Conservation (phyloP, 2,329 filamentous ascomycete genomes). For the Talaromyces sp. region DNA sequence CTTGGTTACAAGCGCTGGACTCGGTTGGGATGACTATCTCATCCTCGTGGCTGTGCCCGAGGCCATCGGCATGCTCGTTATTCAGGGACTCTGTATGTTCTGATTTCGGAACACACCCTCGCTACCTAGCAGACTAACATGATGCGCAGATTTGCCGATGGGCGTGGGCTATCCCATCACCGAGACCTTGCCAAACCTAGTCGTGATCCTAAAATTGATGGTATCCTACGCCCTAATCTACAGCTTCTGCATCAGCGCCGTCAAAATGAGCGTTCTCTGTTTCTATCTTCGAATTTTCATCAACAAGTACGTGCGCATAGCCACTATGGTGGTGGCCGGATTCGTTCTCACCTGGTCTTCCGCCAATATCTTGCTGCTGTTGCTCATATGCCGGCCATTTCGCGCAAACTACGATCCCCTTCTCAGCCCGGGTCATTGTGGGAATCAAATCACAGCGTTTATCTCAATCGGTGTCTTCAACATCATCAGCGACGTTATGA, state of each 20-base stretch:
- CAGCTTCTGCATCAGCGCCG: neutral
- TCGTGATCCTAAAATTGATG: neutral
- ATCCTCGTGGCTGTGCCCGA: neutral
- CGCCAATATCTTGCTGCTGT: neutral
- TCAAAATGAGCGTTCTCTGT: neutral
- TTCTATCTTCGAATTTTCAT: neutral
- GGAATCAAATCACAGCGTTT: neutral
- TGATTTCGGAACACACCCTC: neutral
- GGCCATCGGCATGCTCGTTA: neutral
- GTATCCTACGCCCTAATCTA: neutral
- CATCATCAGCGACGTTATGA: neutral
- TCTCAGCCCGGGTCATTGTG: neutral
- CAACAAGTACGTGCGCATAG: neutral
- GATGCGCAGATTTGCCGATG: neutral
- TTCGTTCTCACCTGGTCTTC: neutral
- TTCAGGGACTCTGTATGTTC: neutral
- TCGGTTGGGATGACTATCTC: constrained; percentile 1
- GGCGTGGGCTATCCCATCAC: neutral
- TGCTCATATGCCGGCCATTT: constrained; percentile 1
- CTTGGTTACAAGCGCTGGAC: neutral
- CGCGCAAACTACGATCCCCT: neutral
- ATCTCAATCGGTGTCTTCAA: neutral
- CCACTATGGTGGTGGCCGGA: neutral
- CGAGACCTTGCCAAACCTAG: neutral
- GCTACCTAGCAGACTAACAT: neutral